Evolutionary conservation across 768 basidiomycete genomes (phyloP), one percentile per base, ranked within the genome.

Genomic region (Podaxis sp.): DNA sequence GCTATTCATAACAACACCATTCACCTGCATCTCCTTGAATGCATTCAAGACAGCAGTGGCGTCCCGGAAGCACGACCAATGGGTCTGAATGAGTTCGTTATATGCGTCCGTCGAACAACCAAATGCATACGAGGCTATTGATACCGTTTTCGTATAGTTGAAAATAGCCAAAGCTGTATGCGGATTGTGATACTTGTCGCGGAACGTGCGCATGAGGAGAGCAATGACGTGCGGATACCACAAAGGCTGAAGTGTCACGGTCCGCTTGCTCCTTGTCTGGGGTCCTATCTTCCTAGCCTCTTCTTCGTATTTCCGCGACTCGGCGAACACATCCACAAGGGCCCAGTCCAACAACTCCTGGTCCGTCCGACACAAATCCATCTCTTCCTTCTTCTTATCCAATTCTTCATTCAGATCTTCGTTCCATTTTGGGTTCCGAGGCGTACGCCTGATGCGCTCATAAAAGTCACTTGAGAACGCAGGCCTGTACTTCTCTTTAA

Each of bases 91-190:
- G 19, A 95, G 81, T 71, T 96, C 93, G 73, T 95, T 94, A 75
- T 96, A 97, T 0, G 89, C 90, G 9, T 82, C 82, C 0, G 95
- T 91, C 9, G 92, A 90, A 74, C 96, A 98, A 2, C 95, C 96
- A 68, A 89, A 88, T 33, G 96, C 89, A 73, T 93, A 98, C 4
- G 90, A 93, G 3, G 87, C 80, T 54, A 89, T 84, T 1, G 91
- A 93, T 3, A 87, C 82, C 44, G 82, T 82, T 44, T 87, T 84
- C 0, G 93, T 91, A 72, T 95, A 83, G 55, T 88, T 80, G 77
- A 97, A 98, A 26, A 96, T 82, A 19, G 88, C 81, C 17, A 98
- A 82, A 1, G 95, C 88, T 28, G 94, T 81, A 68, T 93, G 82
- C 1, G 95, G 94, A 64, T 95, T 88, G 17, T 74, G 74, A 73